Evolutionary conservation across 2,329 filamentous ascomycete genomes (phyloP).

Genomic region (Aspergillus pseudonomiae): DNA sequence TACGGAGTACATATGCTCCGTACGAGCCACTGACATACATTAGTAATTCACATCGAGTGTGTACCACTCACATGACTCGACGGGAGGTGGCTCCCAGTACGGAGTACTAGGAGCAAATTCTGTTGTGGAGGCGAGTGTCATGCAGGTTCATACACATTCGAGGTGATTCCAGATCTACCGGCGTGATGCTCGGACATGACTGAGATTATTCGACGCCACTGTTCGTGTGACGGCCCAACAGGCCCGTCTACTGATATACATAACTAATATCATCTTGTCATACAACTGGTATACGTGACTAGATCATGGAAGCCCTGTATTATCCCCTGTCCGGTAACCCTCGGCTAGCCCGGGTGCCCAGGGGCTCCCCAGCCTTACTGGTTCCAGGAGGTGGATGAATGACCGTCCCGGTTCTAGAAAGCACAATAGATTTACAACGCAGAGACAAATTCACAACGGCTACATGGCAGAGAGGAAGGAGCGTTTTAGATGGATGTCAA

Average conservation of each 20-base stretch:
- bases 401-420: neutral
- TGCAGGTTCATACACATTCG: neutral
- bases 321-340: neutral
- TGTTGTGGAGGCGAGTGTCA: neutral
- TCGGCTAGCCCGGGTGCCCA: neutral
- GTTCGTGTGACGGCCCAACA: neutral
- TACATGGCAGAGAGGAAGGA: neutral
- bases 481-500: neutral
- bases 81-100: neutral
- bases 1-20: neutral
- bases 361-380: neutral
- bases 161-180: neutral
- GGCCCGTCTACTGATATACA: neutral
- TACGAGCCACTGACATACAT: neutral
- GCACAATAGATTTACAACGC: neutral
- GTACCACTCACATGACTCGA: neutral
- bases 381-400: neutral
- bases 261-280: neutral
- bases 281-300: neutral
- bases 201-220: neutral
- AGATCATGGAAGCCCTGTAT: neutral
- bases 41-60: neutral
- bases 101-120: neutral
- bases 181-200: neutral
- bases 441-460: neutral